phyloP scores from a whole-genome alignment of 768 basidiomycete genomes.

The Leccinum subgranulosum region DNA sequence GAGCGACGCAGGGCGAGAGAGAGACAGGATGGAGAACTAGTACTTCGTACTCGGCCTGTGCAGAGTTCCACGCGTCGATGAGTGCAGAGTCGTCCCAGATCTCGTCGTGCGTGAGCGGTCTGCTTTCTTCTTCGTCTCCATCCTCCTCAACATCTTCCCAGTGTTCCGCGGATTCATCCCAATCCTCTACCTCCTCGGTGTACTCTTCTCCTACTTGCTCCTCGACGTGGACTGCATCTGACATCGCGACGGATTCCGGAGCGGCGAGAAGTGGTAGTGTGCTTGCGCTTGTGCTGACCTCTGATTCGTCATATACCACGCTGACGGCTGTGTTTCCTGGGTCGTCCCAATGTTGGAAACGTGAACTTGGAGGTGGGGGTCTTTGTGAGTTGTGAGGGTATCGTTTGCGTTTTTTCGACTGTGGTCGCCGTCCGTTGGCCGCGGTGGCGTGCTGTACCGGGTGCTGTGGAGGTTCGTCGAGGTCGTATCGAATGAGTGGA shows the following conservation, averaged over 20 bases:
- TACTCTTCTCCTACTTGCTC: conserved; percentile 7
- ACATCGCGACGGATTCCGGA: neutral
- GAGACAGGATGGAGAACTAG: conserved; percentile 11
- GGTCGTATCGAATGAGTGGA: conserved; percentile 29
- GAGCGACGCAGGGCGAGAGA: neutral
- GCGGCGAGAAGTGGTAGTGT: neutral
- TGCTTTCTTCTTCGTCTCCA: conserved; percentile 49
- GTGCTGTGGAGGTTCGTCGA: conserved; percentile 13
- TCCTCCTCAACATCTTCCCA: conserved; percentile 19
- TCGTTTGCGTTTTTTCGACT: conserved; percentile 52
- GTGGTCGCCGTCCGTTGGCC: conserved; percentile 25
- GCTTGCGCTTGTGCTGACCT: neutral
- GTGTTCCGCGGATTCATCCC: conserved; percentile 13
- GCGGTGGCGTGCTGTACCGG: neutral
- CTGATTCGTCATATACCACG: conserved; percentile 25
- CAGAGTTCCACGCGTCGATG: conserved; percentile 82
- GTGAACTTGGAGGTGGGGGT: conserved; percentile 7
- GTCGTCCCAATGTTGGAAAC: conserved; percentile 45
- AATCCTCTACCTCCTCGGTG: conserved; percentile 20
- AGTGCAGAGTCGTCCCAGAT: conserved; percentile 87
- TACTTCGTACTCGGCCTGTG: conserved; percentile 76
- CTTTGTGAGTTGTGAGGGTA: conserved; percentile 16
- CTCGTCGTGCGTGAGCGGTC: conserved; percentile 66
- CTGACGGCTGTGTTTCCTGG: conserved; percentile 24
- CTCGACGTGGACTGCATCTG: neutral